These are phyloP conservation scores for Ganoderma leucocontextum DNA, from an alignment of 1,284 basidiomycete genomes.

Conservation along the genomic window DNA sequence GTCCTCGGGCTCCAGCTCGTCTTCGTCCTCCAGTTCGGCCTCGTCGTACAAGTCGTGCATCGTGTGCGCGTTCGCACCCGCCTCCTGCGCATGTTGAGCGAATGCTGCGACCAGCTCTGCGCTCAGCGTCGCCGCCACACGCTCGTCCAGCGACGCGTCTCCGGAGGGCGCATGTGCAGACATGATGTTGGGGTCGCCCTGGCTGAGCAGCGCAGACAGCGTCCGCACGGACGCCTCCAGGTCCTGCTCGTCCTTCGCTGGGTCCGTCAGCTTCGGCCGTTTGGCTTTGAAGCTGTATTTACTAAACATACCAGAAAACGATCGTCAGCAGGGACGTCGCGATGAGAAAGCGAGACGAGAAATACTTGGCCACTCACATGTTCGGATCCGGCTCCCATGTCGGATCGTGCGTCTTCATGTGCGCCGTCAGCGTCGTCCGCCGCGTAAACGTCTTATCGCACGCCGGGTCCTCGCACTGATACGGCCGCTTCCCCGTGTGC, in stretches of 20 bases:
- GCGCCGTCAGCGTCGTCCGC: conserved; percentile 79
- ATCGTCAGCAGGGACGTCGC: conserved; percentile 17
- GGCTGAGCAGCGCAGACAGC: conserved; percentile 69
- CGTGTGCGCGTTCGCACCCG: conserved; percentile 7
- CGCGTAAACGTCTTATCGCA: conserved; percentile 89
- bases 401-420: conserved; percentile 86
- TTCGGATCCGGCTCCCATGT: conserved; percentile 83
- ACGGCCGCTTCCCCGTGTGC: conserved; percentile 85
- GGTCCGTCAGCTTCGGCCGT: conserved; percentile 59
- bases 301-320: conserved; percentile 46
- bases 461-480: conserved; percentile 79
- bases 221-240: conserved; percentile 75
- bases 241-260: conserved; percentile 54
- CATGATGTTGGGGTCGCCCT: conserved; percentile 39
- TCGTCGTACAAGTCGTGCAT: conserved; percentile 20
- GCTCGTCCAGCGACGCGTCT: conserved; percentile 63
- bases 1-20: conserved; percentile 60
- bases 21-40: conserved; percentile 28
- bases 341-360: conserved; percentile 10
- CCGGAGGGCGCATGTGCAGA: conserved; percentile 9
- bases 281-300: conserved; percentile 81
- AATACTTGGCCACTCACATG: conserved; percentile 57
- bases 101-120: conserved; percentile 79
- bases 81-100: conserved; percentile 50
- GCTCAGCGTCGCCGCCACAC: conserved; percentile 69